Conservation (phyloP, 768 basidiomycete genomes). For the Chalciporus sphaerocephalus region DNA sequence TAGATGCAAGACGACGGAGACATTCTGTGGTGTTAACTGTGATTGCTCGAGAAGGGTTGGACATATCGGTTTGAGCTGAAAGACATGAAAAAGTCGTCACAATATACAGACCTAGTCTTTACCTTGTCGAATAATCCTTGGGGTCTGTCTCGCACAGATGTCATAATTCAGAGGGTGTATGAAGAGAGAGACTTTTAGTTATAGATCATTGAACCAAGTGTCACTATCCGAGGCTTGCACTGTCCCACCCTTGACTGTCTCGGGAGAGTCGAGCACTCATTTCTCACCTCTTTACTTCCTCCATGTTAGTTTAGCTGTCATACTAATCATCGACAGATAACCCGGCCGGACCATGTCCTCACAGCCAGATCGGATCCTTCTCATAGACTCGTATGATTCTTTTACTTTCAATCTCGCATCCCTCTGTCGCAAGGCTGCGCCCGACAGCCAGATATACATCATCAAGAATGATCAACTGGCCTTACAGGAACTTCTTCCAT, state of each 20-base stretch:
- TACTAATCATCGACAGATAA: background rate
- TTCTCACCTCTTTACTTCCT: background rate
- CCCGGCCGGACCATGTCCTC: constrained; percentile 22
- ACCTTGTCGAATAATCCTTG: constrained; percentile 40
- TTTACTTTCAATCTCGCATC: constrained; percentile 85
- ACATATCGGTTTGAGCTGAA: constrained; percentile 63
- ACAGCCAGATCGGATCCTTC: constrained; percentile 48
- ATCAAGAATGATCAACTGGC: constrained; percentile 67
- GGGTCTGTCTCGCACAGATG: constrained; percentile 18
- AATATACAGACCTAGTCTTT: constrained; percentile 1
- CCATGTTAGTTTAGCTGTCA: background rate
- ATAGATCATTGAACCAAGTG: too few species aligned
- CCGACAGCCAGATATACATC: constrained; percentile 58
- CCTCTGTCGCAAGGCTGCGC: constrained; percentile 59
- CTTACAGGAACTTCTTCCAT: constrained; percentile 45
- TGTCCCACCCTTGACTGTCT: too few species aligned
- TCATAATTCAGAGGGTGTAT: too few species aligned
- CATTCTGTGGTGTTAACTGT: constrained; percentile 52
- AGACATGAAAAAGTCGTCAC: background rate
- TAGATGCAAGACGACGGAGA: constrained; percentile 44
- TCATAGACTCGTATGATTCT: constrained; percentile 83
- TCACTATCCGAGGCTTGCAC: too few species aligned
- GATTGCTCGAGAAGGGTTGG: constrained; percentile 77
- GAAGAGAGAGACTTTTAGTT: too few species aligned
- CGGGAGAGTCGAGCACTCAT: too few species aligned